phyloP scores from a whole-genome alignment of 306 rosid species.

The Cucurbita ficifolia region DNA sequence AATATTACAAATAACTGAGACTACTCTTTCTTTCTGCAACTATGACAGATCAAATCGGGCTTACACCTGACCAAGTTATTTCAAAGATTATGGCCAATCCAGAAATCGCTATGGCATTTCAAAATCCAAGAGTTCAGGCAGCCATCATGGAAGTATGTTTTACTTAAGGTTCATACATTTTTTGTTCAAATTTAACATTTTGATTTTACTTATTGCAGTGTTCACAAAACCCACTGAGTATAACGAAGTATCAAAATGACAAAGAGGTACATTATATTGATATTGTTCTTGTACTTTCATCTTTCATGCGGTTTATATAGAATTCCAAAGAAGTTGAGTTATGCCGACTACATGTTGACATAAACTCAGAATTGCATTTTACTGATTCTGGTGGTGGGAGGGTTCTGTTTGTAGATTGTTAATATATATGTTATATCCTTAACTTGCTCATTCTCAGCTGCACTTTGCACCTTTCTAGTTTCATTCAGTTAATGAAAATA shows the following conservation, averaged over 20 bases:
- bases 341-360: not conserved
- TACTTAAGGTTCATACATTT: constrained; percentile 2
- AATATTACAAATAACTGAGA: not conserved
- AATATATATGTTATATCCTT: not conserved
- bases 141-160: constrained; percentile 95
- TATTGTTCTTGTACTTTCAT: not conserved
- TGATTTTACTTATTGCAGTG: constrained; percentile 49
- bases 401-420: not conserved
- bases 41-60: constrained; percentile 89
- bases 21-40: not conserved
- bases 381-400: not conserved
- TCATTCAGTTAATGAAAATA: not conserved
- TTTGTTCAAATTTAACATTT: constrained; percentile 3
- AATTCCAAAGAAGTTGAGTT: not conserved
- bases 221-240: constrained; percentile 80
- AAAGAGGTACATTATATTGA: constrained; percentile 54
- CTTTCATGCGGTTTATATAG: not conserved
- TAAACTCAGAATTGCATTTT: not conserved
- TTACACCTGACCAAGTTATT: constrained; percentile 81
- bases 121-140: constrained; percentile 94
- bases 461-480: not conserved
- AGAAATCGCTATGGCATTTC: constrained; percentile 91
- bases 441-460: not conserved
- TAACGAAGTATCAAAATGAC: constrained; percentile 89
- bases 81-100: constrained; percentile 96